Conservation (phyloP, 148 eudicot genomes). For the Euryodendron excelsum region DNA sequence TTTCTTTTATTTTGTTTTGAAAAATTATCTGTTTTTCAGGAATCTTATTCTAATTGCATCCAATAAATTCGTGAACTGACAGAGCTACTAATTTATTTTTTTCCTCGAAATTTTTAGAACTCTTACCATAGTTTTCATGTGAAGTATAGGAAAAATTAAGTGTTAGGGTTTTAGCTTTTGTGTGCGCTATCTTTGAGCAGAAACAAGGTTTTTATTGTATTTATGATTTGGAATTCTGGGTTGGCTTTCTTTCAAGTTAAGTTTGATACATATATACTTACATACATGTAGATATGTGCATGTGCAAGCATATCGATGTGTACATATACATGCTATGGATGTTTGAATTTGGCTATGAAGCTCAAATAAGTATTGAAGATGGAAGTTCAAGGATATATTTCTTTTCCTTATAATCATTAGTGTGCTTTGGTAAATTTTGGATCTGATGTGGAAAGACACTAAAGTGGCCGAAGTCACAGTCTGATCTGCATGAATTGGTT, state of each 20-base stretch:
- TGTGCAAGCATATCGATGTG: too few species aligned
- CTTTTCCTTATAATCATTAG: not conserved
- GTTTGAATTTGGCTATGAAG: slow-evolving; percentile 17
- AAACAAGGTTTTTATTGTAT: not conserved
- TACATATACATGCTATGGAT: not conserved
- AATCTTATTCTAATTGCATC: too few species aligned
- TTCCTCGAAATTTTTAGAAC: not conserved
- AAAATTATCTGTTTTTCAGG: too few species aligned
- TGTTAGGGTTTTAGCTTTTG: not conserved
- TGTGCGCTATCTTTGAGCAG: too few species aligned
- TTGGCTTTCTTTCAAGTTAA: slow-evolving; percentile 1
- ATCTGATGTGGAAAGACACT: not conserved
- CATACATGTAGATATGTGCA: too few species aligned
- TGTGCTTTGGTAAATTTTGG: slow-evolving; percentile 3
- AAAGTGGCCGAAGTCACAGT: not conserved
- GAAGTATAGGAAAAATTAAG: not conserved
- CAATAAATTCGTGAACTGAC: not conserved
- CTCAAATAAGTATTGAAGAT: slow-evolving; percentile 1
- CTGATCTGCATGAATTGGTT: slow-evolving; percentile 6
- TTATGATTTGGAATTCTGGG: not conserved
- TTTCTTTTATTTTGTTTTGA: not conserved
- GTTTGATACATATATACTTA: not conserved
- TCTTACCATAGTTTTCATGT: not conserved
- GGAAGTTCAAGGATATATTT: not conserved
- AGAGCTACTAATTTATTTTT: not conserved